phyloP scores from a whole-genome alignment of 495 filamentous ascomycete species.

The Lophiostoma macrostomum region DNA sequence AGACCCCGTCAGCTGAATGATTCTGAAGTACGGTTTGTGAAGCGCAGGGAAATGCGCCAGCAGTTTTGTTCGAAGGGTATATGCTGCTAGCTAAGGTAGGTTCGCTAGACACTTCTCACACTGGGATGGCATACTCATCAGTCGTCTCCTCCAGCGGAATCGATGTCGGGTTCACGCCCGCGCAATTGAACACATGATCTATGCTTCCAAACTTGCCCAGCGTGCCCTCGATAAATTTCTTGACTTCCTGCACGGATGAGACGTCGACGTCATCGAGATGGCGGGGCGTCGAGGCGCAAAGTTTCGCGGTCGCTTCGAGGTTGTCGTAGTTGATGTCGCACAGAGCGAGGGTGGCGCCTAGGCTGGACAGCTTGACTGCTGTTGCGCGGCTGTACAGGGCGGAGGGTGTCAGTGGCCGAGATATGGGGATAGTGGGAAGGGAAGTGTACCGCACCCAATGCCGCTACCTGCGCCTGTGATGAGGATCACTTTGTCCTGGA shows the following conservation, averaged over 20 bases:
- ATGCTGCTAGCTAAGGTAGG: no score
- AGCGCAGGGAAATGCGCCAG: no score
- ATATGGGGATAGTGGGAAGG: not conserved
- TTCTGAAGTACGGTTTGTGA: no score
- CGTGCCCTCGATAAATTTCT: constrained; percentile 36
- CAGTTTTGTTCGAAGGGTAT: no score
- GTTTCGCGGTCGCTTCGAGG: constrained; percentile 28
- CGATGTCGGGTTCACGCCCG: constrained; percentile 49
- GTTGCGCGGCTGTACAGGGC: constrained; percentile 41
- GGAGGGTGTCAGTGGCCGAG: constrained; percentile 2
- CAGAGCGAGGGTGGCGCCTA: constrained; percentile 48
- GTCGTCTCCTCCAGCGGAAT: constrained; percentile 33
- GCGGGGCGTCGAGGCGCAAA: constrained; percentile 27
- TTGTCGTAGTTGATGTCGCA: constrained; percentile 45
- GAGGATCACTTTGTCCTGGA: constrained; percentile 45
- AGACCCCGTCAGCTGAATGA: no score
- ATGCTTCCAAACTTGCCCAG: constrained; percentile 38
- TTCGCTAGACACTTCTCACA: no score
- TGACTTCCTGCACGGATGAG: constrained; percentile 30
- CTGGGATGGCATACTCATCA: no score
- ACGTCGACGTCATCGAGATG: constrained; percentile 43
- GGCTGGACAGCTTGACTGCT: constrained; percentile 43
- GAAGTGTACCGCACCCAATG: constrained; percentile 43
- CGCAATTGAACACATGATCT: constrained; percentile 53
- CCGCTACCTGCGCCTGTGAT: constrained; percentile 55